Base-by-base conservation (phyloP, 495 filamentous ascomycete species). In the Penicillium bialowiezense region DNA sequence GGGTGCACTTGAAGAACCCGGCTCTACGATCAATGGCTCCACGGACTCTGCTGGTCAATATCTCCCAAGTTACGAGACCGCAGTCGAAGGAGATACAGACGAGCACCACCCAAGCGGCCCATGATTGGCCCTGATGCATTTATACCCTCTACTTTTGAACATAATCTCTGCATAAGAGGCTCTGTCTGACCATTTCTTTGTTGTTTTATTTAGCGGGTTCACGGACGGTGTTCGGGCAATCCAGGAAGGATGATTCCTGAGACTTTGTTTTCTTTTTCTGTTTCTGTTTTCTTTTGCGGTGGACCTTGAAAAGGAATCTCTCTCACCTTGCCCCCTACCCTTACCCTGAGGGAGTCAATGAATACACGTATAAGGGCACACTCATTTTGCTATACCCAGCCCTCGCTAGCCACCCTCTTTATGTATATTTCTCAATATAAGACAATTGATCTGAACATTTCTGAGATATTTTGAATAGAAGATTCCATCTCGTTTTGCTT, bases 91-190 rank as follows among this genome's bases (percentile, higher is more conserved):
- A 37, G 57, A 56, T 19, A 34, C 39, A 21, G 44, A 24, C 5
- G 39, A 55, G 28, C 42, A 48, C 17, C 31, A 52, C 5, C 52
- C 48, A 44, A 65, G 55, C 41, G 54, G 44, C 18, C 54, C 60
- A 10, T 75, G 73, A 47, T 75, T 18, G 13, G 20, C 77, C 23
- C 79, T 78, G 3, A 82, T 83, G 8, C 18, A 26, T 31, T 31
- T 34, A 44, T 43, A 17, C 13, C 18, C 42, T 9, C 20, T 45
- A 28, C 40, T 41, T 41, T 36, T 54, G 50, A 49, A 58, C 51
- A 58, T 64, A 58, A 49, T 13, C 41, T 17, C 28, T 50, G 44
- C 32, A 36, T 21, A 3, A 23, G 18, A 9, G 43, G 18, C 29
- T 45, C 35, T 45, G 43, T 45, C 31, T 36, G 21, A 33, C 36